Percentiles rank a stretch among this genome's conserved stretches.
Conservation (phyloP, 2,329 filamentous ascomycete genomes). For the Chaetomium sp. region DNA sequence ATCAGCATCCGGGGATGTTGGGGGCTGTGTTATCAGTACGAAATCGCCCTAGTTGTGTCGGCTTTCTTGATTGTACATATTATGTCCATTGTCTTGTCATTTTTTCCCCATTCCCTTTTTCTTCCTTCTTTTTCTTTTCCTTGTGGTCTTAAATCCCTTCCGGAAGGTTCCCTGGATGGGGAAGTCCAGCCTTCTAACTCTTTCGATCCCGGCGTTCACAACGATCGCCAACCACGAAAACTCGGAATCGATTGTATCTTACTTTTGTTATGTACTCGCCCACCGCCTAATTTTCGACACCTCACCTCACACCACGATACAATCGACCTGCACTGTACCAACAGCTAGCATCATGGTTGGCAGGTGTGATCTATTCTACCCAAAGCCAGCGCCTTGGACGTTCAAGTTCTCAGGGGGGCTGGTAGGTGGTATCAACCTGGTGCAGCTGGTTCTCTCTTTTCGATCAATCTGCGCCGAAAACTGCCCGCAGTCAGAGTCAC, state of each 20-base stretch:
- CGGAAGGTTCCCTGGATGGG: not conserved
- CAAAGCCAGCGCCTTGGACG: no score
- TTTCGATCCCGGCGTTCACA: no score
- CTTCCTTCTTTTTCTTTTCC: not conserved
- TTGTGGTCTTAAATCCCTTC: no score
- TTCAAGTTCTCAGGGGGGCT: no score
- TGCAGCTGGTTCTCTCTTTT: no score
- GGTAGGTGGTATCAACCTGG: no score
- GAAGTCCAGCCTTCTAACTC: not conserved
- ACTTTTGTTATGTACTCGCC: constrained; percentile 11
- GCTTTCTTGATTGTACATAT: constrained; percentile 24
- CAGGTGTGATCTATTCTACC: not conserved
- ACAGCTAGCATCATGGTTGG: constrained; percentile 1
- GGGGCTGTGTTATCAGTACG: constrained; percentile 11
- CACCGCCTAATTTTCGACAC: constrained; percentile 9
- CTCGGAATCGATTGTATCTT: constrained; percentile 18
- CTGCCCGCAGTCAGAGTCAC: no score
- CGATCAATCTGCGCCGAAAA: no score
- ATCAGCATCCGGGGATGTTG: not conserved
- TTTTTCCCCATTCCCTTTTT: constrained; percentile 1
- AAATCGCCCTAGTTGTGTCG: constrained; percentile 2
- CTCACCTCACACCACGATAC: constrained; percentile 5
- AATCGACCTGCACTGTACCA: constrained; percentile 2
- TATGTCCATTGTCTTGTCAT: constrained; percentile 1
- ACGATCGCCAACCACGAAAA: no score